These are phyloP conservation scores for Diaporthe eres DNA, from an alignment of 2,329 filamentous ascomycete species.

Conservation along the genomic window DNA sequence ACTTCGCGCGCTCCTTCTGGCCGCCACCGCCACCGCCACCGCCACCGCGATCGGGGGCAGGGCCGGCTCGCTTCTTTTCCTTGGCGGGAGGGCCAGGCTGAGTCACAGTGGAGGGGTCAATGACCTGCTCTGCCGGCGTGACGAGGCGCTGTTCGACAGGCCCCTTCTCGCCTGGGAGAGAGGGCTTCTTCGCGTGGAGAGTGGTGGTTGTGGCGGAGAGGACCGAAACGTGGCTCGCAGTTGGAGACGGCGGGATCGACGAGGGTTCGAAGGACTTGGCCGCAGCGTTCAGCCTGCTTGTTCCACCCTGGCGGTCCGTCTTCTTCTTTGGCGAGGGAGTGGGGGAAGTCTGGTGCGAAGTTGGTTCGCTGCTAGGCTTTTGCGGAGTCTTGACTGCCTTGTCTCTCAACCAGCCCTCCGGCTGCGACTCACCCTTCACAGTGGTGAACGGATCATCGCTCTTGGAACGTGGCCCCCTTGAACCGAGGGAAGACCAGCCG, in stretches of 20 bases:
- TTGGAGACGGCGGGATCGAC: slow-evolving; percentile 14
- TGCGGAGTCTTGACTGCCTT: slow-evolving; percentile 25
- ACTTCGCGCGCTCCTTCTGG: neutral
- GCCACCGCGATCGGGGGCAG: slow-evolving; percentile 14
- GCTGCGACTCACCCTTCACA: neutral
- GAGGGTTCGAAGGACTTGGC: slow-evolving; percentile 43
- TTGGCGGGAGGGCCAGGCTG: slow-evolving; percentile 37
- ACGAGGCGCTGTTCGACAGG: slow-evolving; percentile 34
- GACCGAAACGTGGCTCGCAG: neutral
- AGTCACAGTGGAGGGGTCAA: slow-evolving; percentile 26
- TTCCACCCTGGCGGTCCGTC: neutral
- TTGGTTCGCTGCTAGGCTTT: slow-evolving; percentile 10
- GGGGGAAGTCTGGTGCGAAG: slow-evolving; percentile 21
- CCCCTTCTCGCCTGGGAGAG: slow-evolving; percentile 25
- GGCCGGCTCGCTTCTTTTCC: slow-evolving; percentile 26
- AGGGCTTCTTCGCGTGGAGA: slow-evolving; percentile 31
- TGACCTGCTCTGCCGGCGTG: slow-evolving; percentile 37
- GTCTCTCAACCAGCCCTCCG: slow-evolving; percentile 10
- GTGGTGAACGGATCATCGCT: slow-evolving; percentile 28
- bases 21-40: too few relatives aligned
- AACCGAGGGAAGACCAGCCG: slow-evolving; percentile 18
- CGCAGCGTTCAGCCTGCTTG: slow-evolving; percentile 40
- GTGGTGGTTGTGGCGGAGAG: neutral
- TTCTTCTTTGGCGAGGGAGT: slow-evolving; percentile 33
- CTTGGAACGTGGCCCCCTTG: slow-evolving; percentile 10